Base-by-base conservation (phyloP, 768 basidiomycete species). In the Mycena rosella region DNA sequence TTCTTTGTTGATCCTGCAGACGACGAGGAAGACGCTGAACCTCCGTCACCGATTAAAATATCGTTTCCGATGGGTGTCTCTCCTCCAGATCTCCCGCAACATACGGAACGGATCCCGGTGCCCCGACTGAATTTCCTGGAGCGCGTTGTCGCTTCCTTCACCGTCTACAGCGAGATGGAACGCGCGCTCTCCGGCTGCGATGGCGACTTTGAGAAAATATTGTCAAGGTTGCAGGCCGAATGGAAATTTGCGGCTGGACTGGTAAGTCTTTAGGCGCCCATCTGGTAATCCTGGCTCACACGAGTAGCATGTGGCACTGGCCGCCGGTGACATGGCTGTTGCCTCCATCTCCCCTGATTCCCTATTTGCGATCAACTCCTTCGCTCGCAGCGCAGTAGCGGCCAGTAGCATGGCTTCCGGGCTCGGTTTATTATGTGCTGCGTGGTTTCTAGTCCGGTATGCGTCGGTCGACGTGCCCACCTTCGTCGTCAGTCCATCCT, bases 361-460 rank as follows among this genome's bases (percentile, higher is more conserved):
- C 0, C 68, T 88, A 1, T 89, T 92, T 76, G 68, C 67, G 0
- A 80, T 93, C 34, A 79, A 84, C 48, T 69, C 78, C 0, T 75
- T 86, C 27, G 85, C 90, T 4, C 79, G 79, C 34, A 78, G 78
- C 48, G 84, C 88, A 0, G 85, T 93, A 26, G 88, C 89, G 0
- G 78, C 88, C 0, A 88, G 87, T 26, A 87, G 86, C 38, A 78
- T 89, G 17, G 80, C 87, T 8, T 88, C 91, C 0, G 91, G 89
- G 0, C 81, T 93, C 20, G 92, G 92, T 2, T 85, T 92, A 56
- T 78, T 86, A 8, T 84, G 85, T 60, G 87, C 88, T 55, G 85
- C 87, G 0, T 93, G 90, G 89, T 89, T 92, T 75, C 75, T 92
- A 24, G 77, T 93, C 7, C 79, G 82, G 2, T 94, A 93, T 74